phyloP scores from a whole-genome alignment of 345 rosid species.

The Gossypium arboreum region DNA sequence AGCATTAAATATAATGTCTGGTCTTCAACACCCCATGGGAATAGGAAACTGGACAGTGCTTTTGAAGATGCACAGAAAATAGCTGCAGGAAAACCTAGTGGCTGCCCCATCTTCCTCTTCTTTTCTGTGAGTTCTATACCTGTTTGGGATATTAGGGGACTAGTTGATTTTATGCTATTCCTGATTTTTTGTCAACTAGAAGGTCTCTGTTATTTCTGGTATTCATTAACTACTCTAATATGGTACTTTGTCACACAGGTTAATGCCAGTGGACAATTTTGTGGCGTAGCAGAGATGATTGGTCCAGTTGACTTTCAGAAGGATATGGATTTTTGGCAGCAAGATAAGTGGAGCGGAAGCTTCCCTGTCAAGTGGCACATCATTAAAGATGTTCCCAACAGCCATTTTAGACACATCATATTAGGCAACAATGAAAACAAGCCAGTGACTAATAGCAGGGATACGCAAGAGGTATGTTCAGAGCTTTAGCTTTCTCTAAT shows the following conservation, averaged over 20 bases:
- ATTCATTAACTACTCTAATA: constrained; percentile 16
- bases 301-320: constrained; percentile 75
- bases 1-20: constrained; percentile 90
- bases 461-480: constrained; percentile 84
- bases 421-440: constrained; percentile 88
- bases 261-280: constrained; percentile 93
- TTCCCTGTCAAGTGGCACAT: constrained; percentile 93
- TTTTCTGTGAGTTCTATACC: constrained; percentile 5
- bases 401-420: constrained; percentile 70
- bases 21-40: constrained; percentile 94
- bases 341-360: constrained; percentile 98
- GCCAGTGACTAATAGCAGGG: constrained; percentile 98
- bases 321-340: constrained; percentile 99
- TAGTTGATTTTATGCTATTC: not conserved
- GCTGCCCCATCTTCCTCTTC: constrained; percentile 67
- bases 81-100: constrained; percentile 40
- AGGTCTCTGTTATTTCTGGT: not conserved
- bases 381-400: constrained; percentile 80
- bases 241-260: constrained; percentile 45
- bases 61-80: constrained; percentile 70
- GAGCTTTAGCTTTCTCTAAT: not conserved
- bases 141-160: not conserved
- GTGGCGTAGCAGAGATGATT: constrained; percentile 96
- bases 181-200: not conserved
- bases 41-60: constrained; percentile 78